phyloP scores from a whole-genome alignment of 2,329 filamentous ascomycete species.

The Stagonosporopsis chrysanthemi region DNA sequence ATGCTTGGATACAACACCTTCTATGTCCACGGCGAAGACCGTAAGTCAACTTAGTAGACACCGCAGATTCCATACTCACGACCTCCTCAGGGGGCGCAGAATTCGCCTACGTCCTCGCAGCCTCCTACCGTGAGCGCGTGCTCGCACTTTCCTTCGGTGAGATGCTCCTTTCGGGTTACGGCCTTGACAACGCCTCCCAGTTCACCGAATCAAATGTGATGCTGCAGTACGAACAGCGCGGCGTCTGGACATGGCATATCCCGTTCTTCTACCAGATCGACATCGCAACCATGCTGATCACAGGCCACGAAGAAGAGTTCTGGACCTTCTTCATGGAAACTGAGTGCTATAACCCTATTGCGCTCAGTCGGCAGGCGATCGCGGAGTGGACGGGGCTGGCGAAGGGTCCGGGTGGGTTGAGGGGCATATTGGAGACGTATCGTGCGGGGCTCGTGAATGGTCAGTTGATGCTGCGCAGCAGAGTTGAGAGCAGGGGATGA shows the following conservation, averaged over 20 bases:
- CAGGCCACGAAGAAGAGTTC: slow-evolving; percentile 45
- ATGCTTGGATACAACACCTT: slow-evolving; percentile 45
- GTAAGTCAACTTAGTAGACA: slow-evolving; percentile 6
- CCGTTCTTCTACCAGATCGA: slow-evolving; percentile 44
- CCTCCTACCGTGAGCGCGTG: slow-evolving; percentile 41
- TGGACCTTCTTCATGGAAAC: slow-evolving; percentile 49
- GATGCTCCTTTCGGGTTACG: slow-evolving; percentile 45
- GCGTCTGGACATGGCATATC: slow-evolving; percentile 48
- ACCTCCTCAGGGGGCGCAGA: slow-evolving; percentile 35
- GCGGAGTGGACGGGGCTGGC: slow-evolving; percentile 43
- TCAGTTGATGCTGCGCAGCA: neutral
- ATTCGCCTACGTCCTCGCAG: slow-evolving; percentile 47
- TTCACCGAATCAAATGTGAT: slow-evolving; percentile 43
- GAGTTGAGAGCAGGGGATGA: neutral
- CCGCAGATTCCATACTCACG: neutral
- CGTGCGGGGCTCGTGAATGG: slow-evolving; percentile 44
- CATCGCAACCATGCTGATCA: slow-evolving; percentile 48
- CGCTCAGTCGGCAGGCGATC: slow-evolving; percentile 37
- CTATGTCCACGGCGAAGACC: slow-evolving; percentile 47
- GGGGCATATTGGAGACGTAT: slow-evolving; percentile 47
- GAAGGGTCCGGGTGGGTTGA: slow-evolving; percentile 41
- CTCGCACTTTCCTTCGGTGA: slow-evolving; percentile 34
- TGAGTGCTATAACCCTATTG: slow-evolving; percentile 47
- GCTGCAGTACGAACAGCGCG: slow-evolving; percentile 32
- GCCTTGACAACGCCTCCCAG: slow-evolving; percentile 41